Evolutionary conservation across 2,329 filamentous ascomycete genomes (phyloP), one percentile per base, ranked within the genome.

Genomic region (Neonectria hederae): DNA sequence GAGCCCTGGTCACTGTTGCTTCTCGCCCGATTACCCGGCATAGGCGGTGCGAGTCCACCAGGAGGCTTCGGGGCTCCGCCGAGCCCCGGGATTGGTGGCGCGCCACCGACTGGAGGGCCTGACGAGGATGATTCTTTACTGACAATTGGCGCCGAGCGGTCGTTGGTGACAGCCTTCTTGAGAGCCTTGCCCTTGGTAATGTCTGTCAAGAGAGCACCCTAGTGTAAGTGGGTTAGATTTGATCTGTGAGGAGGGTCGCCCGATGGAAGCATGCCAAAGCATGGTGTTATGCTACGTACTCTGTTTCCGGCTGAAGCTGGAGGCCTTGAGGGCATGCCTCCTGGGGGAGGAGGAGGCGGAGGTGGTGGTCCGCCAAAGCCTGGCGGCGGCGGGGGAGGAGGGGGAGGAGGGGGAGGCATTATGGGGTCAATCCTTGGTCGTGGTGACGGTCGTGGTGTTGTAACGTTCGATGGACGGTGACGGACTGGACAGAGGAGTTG

Each of bases 111-210:
- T 13, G 90, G 86, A 58, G 86, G 89, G 32, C 84, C 86, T 13
- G 86, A 85, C 32, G 77, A 74, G 13, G 74, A 75, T 14, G 76
- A 68, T 8, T 67, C 60, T 17, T 73, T 77, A 62, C 6, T 69
- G 61, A 97, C 78, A 54, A 86, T 73, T 0, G 95, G 95, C 8
- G 93, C 93, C 22, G 94, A 97, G 78, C 95, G 90, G 79, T 98
- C 95, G 80, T 98, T 97, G 71, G 94, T 92, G 60, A 93, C 90
- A 32, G 93, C 85, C 79, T 97, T 97, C 80, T 92, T 97, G 63
- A 98, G 84, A 65, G 83, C 82, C 70, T 82, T 85, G 69, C 95
- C 96, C 79, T 97, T 97, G 70, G 84, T 83, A 72, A 99, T 99
- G 79, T 98, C 95, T 75, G 89, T 86, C 48, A 98, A 87, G 38